Conservation (phyloP, 2,329 filamentous ascomycete genomes). For the Verticillium albo-atrum region DNA sequence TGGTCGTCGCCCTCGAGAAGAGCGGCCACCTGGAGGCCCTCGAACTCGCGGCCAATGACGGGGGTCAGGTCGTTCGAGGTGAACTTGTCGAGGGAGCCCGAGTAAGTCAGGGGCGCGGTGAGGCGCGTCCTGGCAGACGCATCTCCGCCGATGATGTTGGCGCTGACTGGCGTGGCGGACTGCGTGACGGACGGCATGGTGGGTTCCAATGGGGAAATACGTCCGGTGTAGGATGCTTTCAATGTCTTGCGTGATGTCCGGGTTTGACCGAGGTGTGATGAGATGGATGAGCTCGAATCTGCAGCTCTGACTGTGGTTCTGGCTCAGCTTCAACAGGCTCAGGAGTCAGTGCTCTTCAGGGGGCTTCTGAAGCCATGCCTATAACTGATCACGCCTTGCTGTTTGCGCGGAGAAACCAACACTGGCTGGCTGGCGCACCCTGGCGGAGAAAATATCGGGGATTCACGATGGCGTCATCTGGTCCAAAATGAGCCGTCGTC, state of each 20-base stretch:
- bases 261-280: not conserved
- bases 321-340: no score
- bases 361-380: not conserved
- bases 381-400: not conserved
- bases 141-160: conserved; percentile 24
- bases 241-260: not conserved
- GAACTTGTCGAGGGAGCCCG: conserved; percentile 34
- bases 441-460: conserved; percentile 20
- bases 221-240: not conserved
- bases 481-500: conserved; percentile 3
- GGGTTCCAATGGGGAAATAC: not conserved
- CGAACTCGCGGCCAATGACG: conserved; percentile 45
- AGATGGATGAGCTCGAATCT: no score
- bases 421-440: not conserved
- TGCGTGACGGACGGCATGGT: conserved; percentile 29
- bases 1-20: conserved; percentile 34
- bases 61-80: conserved; percentile 37
- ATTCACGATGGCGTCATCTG: conserved; percentile 7
- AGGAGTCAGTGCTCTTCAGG: not conserved
- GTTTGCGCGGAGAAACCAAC: not conserved
- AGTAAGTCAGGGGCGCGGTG: conserved; percentile 30
- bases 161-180: conserved; percentile 18
- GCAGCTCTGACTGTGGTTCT: not conserved
- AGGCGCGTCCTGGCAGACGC: conserved; percentile 22
- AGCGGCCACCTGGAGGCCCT: conserved; percentile 27